phyloP scores from a whole-genome alignment of 305 asterid species.

The Fraxinus albicans region DNA sequence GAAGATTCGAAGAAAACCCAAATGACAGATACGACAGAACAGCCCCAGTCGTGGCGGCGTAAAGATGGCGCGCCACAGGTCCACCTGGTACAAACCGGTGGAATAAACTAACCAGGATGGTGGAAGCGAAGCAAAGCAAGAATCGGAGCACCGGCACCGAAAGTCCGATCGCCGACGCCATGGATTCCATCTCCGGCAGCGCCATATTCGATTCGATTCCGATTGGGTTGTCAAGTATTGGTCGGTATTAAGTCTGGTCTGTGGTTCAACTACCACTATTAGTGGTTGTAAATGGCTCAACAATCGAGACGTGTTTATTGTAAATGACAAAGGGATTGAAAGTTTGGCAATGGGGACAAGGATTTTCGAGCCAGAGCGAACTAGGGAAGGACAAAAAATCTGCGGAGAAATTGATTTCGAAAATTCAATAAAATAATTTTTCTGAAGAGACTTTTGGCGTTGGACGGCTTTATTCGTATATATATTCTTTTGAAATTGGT shows the following conservation, averaged over 20 bases:
- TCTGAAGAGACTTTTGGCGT: neutral
- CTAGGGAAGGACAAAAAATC: slow-evolving; percentile 3
- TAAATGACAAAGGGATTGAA: neutral
- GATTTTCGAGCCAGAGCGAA: neutral
- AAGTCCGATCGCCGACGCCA: slow-evolving; percentile 90
- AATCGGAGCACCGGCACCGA: slow-evolving; percentile 93
- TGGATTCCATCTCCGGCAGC: slow-evolving; percentile 77
- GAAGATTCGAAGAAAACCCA: slow-evolving; percentile 91
- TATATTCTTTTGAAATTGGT: neutral
- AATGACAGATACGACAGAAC: slow-evolving; percentile 71
- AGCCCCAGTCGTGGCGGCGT: slow-evolving; percentile 81
- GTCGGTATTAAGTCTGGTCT: neutral
- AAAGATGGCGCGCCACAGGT: slow-evolving; percentile 67
- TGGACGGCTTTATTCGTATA: neutral
- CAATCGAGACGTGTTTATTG: slow-evolving; percentile 11
- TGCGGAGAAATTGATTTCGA: neutral
- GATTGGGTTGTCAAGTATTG: neutral
- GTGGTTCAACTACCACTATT: neutral
- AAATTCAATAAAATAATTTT: neutral
- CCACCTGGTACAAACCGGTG: slow-evolving; percentile 85
- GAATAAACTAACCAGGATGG: slow-evolving; percentile 82
- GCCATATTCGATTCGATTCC: slow-evolving; percentile 39
- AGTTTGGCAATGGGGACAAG: neutral
- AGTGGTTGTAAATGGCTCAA: slow-evolving; percentile 8
- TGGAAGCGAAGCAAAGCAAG: slow-evolving; percentile 73